Base-by-base conservation (phyloP, 2,329 filamentous ascomycete genomes). In the Amauroascus verrucosus region DNA sequence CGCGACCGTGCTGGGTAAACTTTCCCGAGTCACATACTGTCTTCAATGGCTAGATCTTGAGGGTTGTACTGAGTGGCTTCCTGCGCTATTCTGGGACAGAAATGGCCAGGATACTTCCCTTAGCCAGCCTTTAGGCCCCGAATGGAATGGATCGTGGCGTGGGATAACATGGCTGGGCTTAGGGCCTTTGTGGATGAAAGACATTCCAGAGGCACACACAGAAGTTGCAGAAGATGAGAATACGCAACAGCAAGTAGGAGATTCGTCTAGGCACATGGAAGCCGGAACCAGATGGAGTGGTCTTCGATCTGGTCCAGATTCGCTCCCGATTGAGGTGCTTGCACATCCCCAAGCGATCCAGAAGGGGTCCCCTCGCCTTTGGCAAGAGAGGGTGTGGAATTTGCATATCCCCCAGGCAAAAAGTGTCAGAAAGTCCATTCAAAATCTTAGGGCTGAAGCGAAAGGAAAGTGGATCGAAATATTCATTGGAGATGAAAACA, bases 21-120 rank as follows among this genome's bases (percentile, higher is more conserved):
- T 84, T 1, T 79, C 77, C 24, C 67, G 72, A 44, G 72, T 73
- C 41, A 77, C 79, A 0, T 78, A 82, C 58, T 79, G 78, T 43
- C 68, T 84, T 2, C 73, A 76, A 59, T 83, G 79, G 78, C 71
- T 84, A 1, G 81, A 83, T 59, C 66, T 84, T 1, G 77, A 82
- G 62, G 80, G 80, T 7, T 84, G 81, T 60, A 65, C 64, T 2
- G 67, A 71, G 20, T 83, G 81, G 81, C 61, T 77, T 30, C 67
- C 70, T 14, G 77, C 79, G 0, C 62, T 83, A 28, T 71, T 64
- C 24, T 77, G 72, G 70, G 65, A 64, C 9, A 64, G 65, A 5
- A 54, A 54, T 14, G 64, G 62, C 2, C 60, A 64, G 2, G 54
- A 65, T 24, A 18, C 18, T 14, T 4, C 7, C 30, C 33, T 48